Base-by-base conservation (phyloP, 306 rosid species). In the Quercus variabilis region DNA sequence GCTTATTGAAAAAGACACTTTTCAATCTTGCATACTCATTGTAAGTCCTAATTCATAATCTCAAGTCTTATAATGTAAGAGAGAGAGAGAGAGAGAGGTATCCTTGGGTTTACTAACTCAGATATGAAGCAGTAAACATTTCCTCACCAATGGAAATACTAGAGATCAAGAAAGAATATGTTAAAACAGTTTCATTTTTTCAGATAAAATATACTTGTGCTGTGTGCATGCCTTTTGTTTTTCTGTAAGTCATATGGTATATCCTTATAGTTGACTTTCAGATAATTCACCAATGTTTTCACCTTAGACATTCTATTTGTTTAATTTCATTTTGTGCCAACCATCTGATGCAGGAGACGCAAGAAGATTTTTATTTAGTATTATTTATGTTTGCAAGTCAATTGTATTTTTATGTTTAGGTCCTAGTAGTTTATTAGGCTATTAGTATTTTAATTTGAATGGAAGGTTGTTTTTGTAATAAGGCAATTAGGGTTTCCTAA, bases 1-100 rank as follows among this genome's bases (percentile, higher is more conserved):
- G 99, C 80, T 60, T 93, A 55, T 54, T 95, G 13, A 95, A 91
- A 73, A 85, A 85, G 85, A 80, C 89, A 3, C 13, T 95, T 77
- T 95, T 95, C 88, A 90, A 90, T 86, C 57, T 85, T 72, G 98
- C 96, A 58, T 90, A 93, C 83, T 81, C 92, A 49, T 85, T 69
- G 99, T 93, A 91, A 89, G 98, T 90, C 11, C 76, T 52, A 35
- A 35, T 74, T 69, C 38, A 65, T 31, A 76, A 25, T 79, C 43
- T 58, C 52, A 23, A 41, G 51, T 49, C 49, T 73, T 15, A 55
- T 17, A 21, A 23, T 9, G 26, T 18, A 17, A 18, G 31, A 28
- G 31, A 28, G 25, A 62, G 28, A 23, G 14, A 63, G 31, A 26
- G 17, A 31, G 38, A 31, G 51, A 15, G 49, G 46, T 41, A 41